Conservation (phyloP, 805 yeast species). For the Metschnikowia aberdeeniae region DNA sequence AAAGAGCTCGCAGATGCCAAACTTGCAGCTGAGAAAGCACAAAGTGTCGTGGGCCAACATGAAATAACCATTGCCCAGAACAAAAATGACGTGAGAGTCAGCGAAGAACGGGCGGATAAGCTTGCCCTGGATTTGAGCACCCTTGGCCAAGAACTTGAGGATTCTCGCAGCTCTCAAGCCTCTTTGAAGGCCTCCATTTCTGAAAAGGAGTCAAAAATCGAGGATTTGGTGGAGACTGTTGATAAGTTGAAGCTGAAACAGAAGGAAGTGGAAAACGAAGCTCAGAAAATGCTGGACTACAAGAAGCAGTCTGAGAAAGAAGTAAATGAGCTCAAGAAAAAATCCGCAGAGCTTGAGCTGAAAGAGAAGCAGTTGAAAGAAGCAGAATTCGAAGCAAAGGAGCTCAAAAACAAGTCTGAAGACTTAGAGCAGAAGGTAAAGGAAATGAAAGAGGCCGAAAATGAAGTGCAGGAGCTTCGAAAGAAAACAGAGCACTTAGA, state of each 20-base stretch:
- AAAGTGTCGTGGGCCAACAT: constrained; percentile 2
- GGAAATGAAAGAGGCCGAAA: constrained; percentile 6
- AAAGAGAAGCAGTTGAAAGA: not conserved
- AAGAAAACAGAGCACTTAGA: not conserved
- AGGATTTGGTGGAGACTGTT: not conserved
- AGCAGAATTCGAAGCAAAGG: not conserved
- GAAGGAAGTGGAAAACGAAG: not conserved
- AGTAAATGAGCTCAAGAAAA: not conserved
- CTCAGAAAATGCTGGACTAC: not conserved
- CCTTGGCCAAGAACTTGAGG: not conserved
- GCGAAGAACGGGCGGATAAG: not conserved
- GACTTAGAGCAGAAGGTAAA: constrained; percentile 25
- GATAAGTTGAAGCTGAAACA: not conserved
- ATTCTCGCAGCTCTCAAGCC: not conserved
- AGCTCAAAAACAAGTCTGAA: constrained; percentile 1
- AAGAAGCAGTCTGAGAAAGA: not conserved
- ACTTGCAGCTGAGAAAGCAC: not conserved
- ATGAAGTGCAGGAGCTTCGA: no score
- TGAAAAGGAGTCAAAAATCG: not conserved
- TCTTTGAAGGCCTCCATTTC: not conserved
- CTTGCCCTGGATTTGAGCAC: not conserved
- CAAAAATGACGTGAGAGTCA: not conserved
- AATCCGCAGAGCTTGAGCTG: not conserved
- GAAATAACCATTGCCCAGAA: not conserved
- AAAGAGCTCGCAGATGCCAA: not conserved